Percentiles rank a stretch among this genome's conserved stretches.
Conservation (phyloP, 2,329 filamentous ascomycete genomes). For the Ambrosiella beaveri region DNA sequence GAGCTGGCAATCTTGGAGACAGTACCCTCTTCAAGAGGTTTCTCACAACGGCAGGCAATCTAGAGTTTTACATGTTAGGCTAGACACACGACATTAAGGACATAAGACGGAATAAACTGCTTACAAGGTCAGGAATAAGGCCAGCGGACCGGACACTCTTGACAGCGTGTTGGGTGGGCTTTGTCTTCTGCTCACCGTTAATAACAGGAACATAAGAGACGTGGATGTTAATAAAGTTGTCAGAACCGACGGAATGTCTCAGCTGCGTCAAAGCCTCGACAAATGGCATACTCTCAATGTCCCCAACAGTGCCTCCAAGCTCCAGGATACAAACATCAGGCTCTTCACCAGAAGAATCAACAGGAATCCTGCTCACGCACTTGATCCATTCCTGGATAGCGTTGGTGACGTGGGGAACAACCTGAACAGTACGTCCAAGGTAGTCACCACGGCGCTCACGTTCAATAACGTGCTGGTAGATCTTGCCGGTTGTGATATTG, state of each 20-base stretch:
- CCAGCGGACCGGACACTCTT: constrained; percentile 69
- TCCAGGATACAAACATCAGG: constrained; percentile 87
- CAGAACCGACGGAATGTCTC: constrained; percentile 50
- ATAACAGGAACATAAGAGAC: constrained; percentile 69
- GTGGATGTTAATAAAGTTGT: constrained; percentile 77
- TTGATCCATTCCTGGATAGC: constrained; percentile 88
- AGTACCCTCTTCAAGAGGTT: constrained; percentile 52
- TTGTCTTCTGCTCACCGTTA: constrained; percentile 72
- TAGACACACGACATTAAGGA: not conserved
- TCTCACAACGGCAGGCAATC: constrained; percentile 87
- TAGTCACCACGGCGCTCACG: constrained; percentile 54
- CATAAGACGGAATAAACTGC: constrained; percentile 12
- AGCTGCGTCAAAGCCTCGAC: constrained; percentile 74
- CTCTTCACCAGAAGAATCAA: constrained; percentile 65
- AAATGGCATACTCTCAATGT: constrained; percentile 78
- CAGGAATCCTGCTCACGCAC: constrained; percentile 66
- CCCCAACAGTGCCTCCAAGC: constrained; percentile 47
- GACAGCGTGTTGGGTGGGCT: constrained; percentile 87
- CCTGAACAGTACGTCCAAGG: constrained; percentile 74
- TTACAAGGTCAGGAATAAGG: constrained; percentile 50
- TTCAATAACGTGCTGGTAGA: constrained; percentile 78
- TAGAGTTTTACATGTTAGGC: constrained; percentile 18
- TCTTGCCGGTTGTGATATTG: constrained; percentile 96
- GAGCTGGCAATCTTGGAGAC: constrained; percentile 76
- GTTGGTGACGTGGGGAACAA: constrained; percentile 82